phyloP scores from a whole-genome alignment of 768 basidiomycete genomes.

The Leccinum arenicola region DNA sequence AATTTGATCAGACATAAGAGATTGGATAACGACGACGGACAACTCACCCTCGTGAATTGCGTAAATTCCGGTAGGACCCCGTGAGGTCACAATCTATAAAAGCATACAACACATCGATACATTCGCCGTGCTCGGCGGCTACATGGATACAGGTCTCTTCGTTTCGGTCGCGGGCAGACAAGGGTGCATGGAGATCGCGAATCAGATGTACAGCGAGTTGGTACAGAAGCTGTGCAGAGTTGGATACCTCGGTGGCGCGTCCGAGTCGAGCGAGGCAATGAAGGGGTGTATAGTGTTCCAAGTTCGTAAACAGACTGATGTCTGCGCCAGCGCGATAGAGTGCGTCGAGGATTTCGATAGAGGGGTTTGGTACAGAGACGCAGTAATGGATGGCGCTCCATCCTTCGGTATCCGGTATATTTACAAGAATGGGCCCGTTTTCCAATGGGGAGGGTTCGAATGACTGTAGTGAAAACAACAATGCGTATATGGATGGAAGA shows the following conservation, averaged over 20 bases:
- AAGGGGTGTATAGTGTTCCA: slow-evolving; percentile 63
- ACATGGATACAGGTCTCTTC: slow-evolving; percentile 80
- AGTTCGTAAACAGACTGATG: slow-evolving; percentile 61
- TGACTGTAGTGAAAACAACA: slow-evolving; percentile 50
- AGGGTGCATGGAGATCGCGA: slow-evolving; percentile 63
- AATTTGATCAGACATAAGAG: background rate
- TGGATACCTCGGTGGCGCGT: slow-evolving; percentile 32
- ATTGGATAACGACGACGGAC: background rate
- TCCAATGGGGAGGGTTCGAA: slow-evolving; percentile 42
- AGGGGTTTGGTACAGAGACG: slow-evolving; percentile 52
- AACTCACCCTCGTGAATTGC: slow-evolving; percentile 70
- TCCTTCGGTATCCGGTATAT: slow-evolving; percentile 61
- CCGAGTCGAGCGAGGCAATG: slow-evolving; percentile 57
- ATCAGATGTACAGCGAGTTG: slow-evolving; percentile 67
- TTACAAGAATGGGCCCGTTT: slow-evolving; percentile 53
- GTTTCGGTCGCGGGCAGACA: slow-evolving; percentile 61
- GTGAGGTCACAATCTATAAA: slow-evolving; percentile 64
- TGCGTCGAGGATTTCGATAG: slow-evolving; percentile 60
- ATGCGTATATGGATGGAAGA: slow-evolving; percentile 47
- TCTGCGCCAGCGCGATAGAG: slow-evolving; percentile 78
- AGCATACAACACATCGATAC: slow-evolving; percentile 57
- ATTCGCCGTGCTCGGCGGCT: slow-evolving; percentile 72
- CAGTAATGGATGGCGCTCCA: slow-evolving; percentile 78
- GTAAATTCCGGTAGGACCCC: slow-evolving; percentile 53
- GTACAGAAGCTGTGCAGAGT: slow-evolving; percentile 42